Base-by-base conservation (phyloP, 768 basidiomycete genomes). In the Mycena galericulata region DNA sequence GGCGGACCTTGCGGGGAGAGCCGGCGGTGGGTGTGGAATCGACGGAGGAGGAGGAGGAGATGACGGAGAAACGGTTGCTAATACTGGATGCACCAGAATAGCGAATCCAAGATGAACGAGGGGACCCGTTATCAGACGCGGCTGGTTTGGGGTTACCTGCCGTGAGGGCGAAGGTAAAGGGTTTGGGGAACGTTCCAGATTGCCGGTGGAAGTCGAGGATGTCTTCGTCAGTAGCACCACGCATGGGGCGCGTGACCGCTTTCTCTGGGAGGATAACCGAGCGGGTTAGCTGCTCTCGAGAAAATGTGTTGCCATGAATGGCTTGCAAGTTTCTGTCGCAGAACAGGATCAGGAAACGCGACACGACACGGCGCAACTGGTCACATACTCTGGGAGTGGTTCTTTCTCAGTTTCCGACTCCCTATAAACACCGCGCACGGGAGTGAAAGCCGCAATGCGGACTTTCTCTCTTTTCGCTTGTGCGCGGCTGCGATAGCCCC, bases 251-350 rank as follows among this genome's bases (percentile, higher is more conserved):
- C 27, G 81, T 68, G 65, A 87, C 75, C 24, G 82, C 81, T 72
- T 83, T 86, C 18, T 83, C 81, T 12, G 92, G 92, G 64, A 92
- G 80, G 27, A 87, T 69, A 60, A 92, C 80, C 45, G 82, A 81
- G 15, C 79, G 67, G 27, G 84, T 82, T 50, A 89, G 61, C 46
- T 83, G 79, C 14, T 75, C 71, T 43, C 87, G 80, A 20, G 87
- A 87, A 76, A 87, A 76, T 30, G 57, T 67, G 69, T 70, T 69
- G 29, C 67, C 65, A 15, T 27, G 51, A 34, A 59, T 22, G 51
- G 59, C 43, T 54, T 51, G 66, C 29, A 71, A 10, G 46, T 54
- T 64, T 36, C 63, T 67, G 55, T n/a, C n/a, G n/a, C n/a, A n/a
- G n/a, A n/a, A 9, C 3, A 41, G n/a, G 8, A 26, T 30, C 34